Base-by-base conservation (phyloP, 129 eudicot genomes). In the Flaveria brownii region DNA sequence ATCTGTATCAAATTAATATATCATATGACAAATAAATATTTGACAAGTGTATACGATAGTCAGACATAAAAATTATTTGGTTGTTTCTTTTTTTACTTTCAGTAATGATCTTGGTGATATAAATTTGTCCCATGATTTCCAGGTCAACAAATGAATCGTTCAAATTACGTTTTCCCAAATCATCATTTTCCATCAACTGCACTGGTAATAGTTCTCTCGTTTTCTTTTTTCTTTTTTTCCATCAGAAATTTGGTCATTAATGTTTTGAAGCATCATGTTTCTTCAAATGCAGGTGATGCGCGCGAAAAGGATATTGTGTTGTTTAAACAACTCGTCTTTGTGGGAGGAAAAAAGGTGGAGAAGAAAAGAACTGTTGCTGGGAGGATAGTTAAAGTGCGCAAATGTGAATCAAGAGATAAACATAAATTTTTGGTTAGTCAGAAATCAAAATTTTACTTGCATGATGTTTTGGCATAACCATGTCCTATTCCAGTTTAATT, bases 401-500 rank as follows among this genome's bases (percentile, higher is more conserved):
- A 93, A 68, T 94, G 98, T 82, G 94, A 83, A 68, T 89, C 89
- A 59, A 84, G 77, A 56, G 95, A 90, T 75, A 90, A 86, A 68
- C 98, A 90, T 85, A 90, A 94, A 45, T 93, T 93, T 85, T 80
- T 92, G 79, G 96, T 93, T 80, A 83, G 90, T 62, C 71, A 54
- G 78, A 14, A 16, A 50, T 22, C 57, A 39, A 39, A 16, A 12
- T 47, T 57, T 8, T 60, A 18, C 7, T 18, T 28, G 14, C 25
- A 7, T 60, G 39, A 23, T 6, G 4, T 23, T 62, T 62, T 28
- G 18, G 3, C 11, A 22, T 15, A 22, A 26, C 26, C 28, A 75
- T n/a, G 33, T 22, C 62, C 9, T 26, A 26, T 75, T 63, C 36
- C 18, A 61, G 47, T 70, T 71, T 42, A 13, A 33, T 62, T 63